phyloP scores from a whole-genome alignment of 1,284 basidiomycete species.

The Dichomitus squalens region DNA sequence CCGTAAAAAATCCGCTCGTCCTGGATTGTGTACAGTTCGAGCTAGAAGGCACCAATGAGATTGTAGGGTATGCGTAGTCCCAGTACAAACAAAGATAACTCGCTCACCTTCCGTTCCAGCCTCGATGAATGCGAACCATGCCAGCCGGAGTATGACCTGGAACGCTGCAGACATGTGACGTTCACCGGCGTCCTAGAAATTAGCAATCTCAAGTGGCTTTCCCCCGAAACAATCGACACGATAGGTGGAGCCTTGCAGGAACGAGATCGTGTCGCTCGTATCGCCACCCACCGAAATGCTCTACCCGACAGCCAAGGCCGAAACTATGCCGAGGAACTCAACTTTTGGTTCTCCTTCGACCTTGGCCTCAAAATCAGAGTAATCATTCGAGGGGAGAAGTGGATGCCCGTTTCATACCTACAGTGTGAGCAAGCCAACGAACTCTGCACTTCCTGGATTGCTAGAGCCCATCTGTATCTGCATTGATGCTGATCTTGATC shows the following conservation, averaged over 20 bases:
- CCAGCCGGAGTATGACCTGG: constrained; percentile 5
- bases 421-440: constrained; percentile 28
- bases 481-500: no score
- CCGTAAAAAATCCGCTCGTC: constrained; percentile 16
- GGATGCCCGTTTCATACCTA: constrained; percentile 43
- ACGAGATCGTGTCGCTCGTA: constrained; percentile 31
- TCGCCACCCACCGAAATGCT: neutral
- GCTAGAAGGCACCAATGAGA: constrained; percentile 12
- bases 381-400: constrained; percentile 43
- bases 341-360: no score
- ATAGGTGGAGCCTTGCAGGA: constrained; percentile 45
- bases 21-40: constrained; percentile 27
- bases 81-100: neutral
- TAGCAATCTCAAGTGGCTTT: constrained; percentile 45
- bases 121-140: constrained; percentile 23
- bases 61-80: constrained; percentile 27
- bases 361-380: constrained; percentile 39
- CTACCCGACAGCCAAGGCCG: no score
- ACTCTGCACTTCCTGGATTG: no score
- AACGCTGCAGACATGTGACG: constrained; percentile 27
- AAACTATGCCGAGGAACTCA: no score
- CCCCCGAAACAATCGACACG: constrained; percentile 39
- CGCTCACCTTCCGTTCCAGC: constrained; percentile 7
- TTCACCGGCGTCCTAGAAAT: constrained; percentile 54
- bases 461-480: no score